A percentile compares a stretch with the other conserved stretches of the same genome.
Conservation (phyloP, 495 filamentous ascomycete species). For the Aspergillus indologenus region DNA sequence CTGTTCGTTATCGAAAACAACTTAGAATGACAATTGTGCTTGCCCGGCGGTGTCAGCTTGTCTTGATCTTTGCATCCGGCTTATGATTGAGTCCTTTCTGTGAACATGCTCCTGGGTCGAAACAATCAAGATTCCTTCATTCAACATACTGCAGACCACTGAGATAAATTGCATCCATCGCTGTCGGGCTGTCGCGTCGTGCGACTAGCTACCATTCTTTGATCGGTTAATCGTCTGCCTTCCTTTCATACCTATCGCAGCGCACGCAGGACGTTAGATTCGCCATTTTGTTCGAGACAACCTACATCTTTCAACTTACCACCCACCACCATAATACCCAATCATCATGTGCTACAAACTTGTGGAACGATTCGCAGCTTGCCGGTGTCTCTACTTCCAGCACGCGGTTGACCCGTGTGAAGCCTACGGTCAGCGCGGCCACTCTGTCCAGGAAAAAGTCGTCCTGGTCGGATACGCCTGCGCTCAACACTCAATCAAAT, state of each 20-base stretch:
- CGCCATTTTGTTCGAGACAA: not conserved
- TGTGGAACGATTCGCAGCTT: constrained; percentile 73
- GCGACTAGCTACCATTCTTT: constrained; percentile 7
- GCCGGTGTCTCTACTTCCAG: constrained; percentile 76
- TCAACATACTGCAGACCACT: not conserved
- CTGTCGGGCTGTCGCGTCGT: not conserved
- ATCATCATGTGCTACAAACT: constrained; percentile 68
- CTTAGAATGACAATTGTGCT: not conserved
- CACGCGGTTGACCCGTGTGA: constrained; percentile 74
- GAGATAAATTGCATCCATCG: not conserved
- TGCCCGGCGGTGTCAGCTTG: not conserved
- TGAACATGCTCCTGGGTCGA: constrained; percentile 1
- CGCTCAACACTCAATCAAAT: constrained; percentile 51
- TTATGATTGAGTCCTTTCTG: not conserved
- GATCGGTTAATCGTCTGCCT: not conserved
- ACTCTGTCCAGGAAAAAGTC: constrained; percentile 66
- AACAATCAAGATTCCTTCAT: not conserved
- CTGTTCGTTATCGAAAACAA: not conserved
- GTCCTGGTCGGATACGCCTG: constrained; percentile 82
- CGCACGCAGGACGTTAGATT: constrained; percentile 9
- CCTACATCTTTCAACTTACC: not conserved
- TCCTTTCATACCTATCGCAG: not conserved
- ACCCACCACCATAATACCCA: not conserved
- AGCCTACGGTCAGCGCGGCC: constrained; percentile 67
- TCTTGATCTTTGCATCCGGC: not conserved